Evolutionary conservation across 2,329 filamentous ascomycete species (phyloP).

Genomic region (Basipetospora chlamydospora): DNA sequence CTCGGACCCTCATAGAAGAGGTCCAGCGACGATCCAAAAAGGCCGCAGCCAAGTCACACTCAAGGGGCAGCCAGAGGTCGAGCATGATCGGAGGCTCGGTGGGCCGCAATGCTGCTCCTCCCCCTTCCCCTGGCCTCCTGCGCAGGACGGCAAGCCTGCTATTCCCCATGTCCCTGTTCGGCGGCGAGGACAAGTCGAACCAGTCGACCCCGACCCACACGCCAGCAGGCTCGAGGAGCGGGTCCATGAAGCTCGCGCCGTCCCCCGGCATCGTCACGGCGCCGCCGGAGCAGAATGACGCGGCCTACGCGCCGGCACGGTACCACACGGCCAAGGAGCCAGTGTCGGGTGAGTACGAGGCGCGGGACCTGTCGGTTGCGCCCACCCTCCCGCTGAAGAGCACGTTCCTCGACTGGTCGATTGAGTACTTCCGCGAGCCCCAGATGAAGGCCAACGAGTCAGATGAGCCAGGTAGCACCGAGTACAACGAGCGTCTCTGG

Average conservation of each 20-base stretch:
- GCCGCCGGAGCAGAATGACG: slow-evolving; percentile 64
- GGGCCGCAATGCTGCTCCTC: slow-evolving; percentile 22
- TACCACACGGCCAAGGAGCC: slow-evolving; percentile 69
- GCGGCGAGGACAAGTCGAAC: slow-evolving; percentile 27
- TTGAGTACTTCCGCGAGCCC: slow-evolving; percentile 93
- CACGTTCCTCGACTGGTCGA: slow-evolving; percentile 86
- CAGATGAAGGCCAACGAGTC: slow-evolving; percentile 96
- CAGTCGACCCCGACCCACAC: slow-evolving; percentile 17
- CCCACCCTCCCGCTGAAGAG: slow-evolving; percentile 65
- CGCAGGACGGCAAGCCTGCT: slow-evolving; percentile 50
- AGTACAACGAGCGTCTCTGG: slow-evolving; percentile 94
- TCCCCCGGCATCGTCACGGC: slow-evolving; percentile 27
- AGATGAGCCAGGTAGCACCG: slow-evolving; percentile 87
- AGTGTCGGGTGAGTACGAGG: slow-evolving; percentile 59
- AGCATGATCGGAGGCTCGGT: slow-evolving; percentile 23
- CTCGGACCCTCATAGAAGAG: slow-evolving; percentile 61
- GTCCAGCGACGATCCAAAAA: slow-evolving; percentile 40
- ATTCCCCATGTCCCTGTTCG: slow-evolving; percentile 41
- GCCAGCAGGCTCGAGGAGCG: slow-evolving; percentile 13
- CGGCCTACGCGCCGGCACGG: slow-evolving; percentile 46
- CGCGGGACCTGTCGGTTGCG: slow-evolving; percentile 40
- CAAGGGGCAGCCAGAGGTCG: slow-evolving; percentile 27
- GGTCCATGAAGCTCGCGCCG: slow-evolving; percentile 25
- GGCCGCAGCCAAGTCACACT: slow-evolving; percentile 28
- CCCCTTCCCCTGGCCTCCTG: slow-evolving; percentile 41